These are phyloP conservation scores for Salvia hispanica DNA, from an alignment of 257 asterid species.

Conservation along the genomic window DNA sequence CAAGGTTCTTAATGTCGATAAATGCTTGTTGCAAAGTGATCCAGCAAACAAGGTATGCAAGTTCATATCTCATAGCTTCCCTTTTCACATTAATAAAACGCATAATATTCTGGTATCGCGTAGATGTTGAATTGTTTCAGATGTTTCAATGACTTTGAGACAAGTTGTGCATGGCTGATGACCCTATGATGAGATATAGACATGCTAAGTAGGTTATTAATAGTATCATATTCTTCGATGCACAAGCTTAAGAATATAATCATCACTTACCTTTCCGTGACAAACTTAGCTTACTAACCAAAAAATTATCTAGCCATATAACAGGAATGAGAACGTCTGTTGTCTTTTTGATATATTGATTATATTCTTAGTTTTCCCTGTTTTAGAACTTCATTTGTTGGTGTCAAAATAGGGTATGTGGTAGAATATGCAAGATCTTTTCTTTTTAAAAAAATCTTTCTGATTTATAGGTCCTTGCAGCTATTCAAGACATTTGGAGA, in stretches of 20 bases:
- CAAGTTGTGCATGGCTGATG: background rate
- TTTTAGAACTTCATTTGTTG: constrained; percentile 6
- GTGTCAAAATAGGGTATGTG: background rate
- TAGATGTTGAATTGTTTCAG: background rate
- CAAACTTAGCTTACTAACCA: background rate
- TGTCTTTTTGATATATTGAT: background rate
- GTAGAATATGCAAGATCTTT: background rate
- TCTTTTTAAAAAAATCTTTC: constrained; percentile 28
- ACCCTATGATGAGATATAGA: constrained; percentile 4
- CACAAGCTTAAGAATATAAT: background rate
- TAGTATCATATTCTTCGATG: constrained; percentile 9
- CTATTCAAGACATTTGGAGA: constrained; percentile 84
- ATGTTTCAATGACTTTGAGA: constrained; percentile 17
- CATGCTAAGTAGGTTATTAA: constrained; percentile 24
- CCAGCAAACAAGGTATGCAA: constrained; percentile 70
- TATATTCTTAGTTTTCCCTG: constrained; percentile 24
- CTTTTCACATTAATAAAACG: background rate
- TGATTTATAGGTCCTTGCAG: constrained; percentile 91
- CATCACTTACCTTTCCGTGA: background rate
- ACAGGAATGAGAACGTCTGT: background rate
- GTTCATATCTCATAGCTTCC: constrained; percentile 16
- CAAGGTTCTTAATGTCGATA: constrained; percentile 76
- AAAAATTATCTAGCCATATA: constrained; percentile 4
- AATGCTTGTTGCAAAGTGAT: constrained; percentile 85
- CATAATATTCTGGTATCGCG: background rate